These are phyloP conservation scores for Calonectria crousiana DNA, from an alignment of 2,329 filamentous ascomycete genomes.

Conservation along the genomic window DNA sequence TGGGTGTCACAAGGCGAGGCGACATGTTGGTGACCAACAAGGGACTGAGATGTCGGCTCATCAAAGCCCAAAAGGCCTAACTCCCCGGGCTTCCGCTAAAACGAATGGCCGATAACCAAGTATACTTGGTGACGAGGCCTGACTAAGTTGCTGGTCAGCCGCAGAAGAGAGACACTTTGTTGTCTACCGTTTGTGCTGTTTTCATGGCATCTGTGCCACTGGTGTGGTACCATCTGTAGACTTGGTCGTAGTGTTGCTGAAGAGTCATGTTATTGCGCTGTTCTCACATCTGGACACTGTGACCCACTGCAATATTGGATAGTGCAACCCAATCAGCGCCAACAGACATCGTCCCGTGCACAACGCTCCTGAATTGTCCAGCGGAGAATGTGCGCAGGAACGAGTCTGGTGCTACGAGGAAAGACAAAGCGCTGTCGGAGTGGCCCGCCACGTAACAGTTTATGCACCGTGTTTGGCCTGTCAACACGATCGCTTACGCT, in stretches of 20 bases:
- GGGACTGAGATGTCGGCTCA: background rate
- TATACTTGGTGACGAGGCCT: background rate
- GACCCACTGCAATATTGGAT: background rate
- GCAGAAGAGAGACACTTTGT: background rate
- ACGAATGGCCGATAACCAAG: background rate
- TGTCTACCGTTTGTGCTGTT: background rate
- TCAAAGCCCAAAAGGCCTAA: background rate
- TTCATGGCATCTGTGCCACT: background rate
- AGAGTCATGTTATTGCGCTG: background rate
- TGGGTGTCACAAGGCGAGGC: background rate
- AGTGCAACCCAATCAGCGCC: background rate
- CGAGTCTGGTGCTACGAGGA: background rate
- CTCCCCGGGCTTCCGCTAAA: background rate
- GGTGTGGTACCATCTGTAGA: background rate
- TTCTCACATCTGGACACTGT: background rate
- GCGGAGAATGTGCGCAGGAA: background rate
- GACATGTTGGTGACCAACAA: background rate
- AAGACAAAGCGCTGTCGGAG: no score
- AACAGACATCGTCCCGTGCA: background rate
- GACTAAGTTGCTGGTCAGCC: background rate
- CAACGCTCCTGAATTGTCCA: background rate
- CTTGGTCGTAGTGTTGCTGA: background rate
- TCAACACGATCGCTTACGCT: background rate
- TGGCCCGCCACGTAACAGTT: background rate
- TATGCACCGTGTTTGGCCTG: background rate